Base-by-base conservation (phyloP, 2,329 filamentous ascomycete species). In the Arachnomyces sp. region DNA sequence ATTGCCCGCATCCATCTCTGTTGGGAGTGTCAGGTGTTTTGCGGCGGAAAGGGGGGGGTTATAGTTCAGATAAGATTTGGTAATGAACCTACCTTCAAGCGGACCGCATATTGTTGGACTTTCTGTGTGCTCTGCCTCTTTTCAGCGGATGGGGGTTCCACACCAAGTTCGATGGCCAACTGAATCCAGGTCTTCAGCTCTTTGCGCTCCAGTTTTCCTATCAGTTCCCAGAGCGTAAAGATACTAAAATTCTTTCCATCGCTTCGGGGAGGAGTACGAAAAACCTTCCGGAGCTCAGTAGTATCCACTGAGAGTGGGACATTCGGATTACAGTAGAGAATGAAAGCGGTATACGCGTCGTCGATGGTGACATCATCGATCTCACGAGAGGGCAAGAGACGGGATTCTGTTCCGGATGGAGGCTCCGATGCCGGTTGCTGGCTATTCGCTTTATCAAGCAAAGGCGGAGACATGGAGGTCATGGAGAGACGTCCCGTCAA, bases 1-100 rank as follows among this genome's bases (percentile, higher is more conserved):
- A 94, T 90, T 4, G 88, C 89, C 58, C 87, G 86, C 85, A 95
- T 92, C 89, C 89, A 95, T 56, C 90, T 81, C 84, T 85, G 53
- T 30, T 9, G 20, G 5, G 9, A 25, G 20, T 9, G 20, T 25
- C 20, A 25, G 20, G 20, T 25, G 20, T 34, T 42, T 39, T 25
- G 20, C 9, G 20, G 20, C 9, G 20, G 9, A 25, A 25, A 5
- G 20, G 20, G 9, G 20, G 20, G 9, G 20, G 33, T 42, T 40
- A 42, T 38, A 28, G 33, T 14, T 15, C 37, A 25, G 2, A 25
- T 5, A 25, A 11, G 12, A 28, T 33, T 9, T 1, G 14, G 2
- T 11, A 7, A 28, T 4, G 14, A 32, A 55, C 64, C 55, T 64
- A 89, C 85, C 77, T 95, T 95, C 42, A 95, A 67, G 43, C 89